phyloP scores from a whole-genome alignment of 805 yeast species.

The Kluyveromyces dobzhanskii region DNA sequence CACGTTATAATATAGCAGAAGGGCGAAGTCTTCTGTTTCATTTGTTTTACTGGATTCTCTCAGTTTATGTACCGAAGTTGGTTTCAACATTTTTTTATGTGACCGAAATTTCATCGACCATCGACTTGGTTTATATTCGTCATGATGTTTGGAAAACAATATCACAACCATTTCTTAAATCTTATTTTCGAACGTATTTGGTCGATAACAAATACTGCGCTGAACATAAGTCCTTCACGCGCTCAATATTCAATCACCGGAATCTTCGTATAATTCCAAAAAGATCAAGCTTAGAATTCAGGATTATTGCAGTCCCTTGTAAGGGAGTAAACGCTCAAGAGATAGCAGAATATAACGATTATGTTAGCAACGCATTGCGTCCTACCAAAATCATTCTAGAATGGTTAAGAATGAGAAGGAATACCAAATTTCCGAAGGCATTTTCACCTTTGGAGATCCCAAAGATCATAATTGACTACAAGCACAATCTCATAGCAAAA shows the following conservation, averaged over 20 bases:
- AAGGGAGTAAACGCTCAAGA: conserved; percentile 31
- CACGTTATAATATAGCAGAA: not conserved
- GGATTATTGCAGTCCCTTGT: conserved; percentile 52
- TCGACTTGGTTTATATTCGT: conserved; percentile 40
- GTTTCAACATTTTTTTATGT: conserved; percentile 55
- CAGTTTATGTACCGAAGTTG: conserved; percentile 36
- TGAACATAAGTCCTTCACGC: conserved; percentile 16
- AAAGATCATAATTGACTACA: conserved; percentile 31
- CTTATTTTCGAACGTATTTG: conserved; percentile 36
- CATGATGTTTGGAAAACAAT: conserved; percentile 49
- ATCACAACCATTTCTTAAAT: conserved; percentile 34
- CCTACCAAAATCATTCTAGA: conserved; percentile 37
- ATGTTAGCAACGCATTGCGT: conserved; percentile 31
- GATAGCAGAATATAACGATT: conserved; percentile 27
- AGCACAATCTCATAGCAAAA: conserved; percentile 14
- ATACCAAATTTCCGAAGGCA: conserved; percentile 27
- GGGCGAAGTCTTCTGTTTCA: conserved; percentile 6
- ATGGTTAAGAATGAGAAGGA: conserved; percentile 25
- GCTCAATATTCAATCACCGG: conserved; percentile 30
- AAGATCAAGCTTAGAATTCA: conserved; percentile 37
- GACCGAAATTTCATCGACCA: conserved; percentile 43
- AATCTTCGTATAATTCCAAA: conserved; percentile 52
- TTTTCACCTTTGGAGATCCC: conserved; percentile 42
- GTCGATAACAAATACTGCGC: conserved; percentile 11
- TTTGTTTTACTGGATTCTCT: conserved; percentile 55